These are phyloP conservation scores for Pigoraptor vietnamica DNA, from an alignment of 78 protist species.

Conservation along the genomic window DNA sequence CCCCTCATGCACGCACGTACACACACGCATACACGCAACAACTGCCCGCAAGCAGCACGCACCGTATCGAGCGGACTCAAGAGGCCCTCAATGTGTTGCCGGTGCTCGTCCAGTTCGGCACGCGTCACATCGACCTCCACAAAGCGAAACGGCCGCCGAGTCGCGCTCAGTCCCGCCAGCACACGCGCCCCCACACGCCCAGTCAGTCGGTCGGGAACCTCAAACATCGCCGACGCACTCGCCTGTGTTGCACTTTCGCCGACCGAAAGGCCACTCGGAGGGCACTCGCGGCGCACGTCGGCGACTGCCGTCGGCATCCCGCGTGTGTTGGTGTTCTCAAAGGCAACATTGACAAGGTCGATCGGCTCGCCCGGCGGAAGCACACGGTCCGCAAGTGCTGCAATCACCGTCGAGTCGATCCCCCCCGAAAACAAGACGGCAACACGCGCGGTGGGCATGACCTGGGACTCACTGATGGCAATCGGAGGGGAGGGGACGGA, in stretches of 20 bases:
- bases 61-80: background rate
- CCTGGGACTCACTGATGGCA: background rate
- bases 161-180: background rate
- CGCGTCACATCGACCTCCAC: slow-evolving; percentile 43
- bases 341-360: slow-evolving; percentile 78
- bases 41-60: background rate
- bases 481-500: background rate
- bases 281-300: background rate
- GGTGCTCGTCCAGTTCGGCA: background rate
- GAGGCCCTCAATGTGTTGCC: background rate
- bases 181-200: background rate
- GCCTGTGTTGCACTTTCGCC: too few species aligned
- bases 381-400: slow-evolving; percentile 42
- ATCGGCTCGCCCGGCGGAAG: slow-evolving; percentile 42
- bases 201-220: background rate
- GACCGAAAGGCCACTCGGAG: too few species aligned
- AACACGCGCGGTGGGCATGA: background rate
- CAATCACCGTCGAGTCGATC: slow-evolving; percentile 60
- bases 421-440: slow-evolving; percentile 72
- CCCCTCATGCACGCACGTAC: background rate
- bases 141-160: slow-evolving; percentile 7
- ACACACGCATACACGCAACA: background rate
- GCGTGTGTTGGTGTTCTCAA: slow-evolving; percentile 22
- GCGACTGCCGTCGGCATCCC: background rate
- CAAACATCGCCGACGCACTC: background rate